phyloP scores from a whole-genome alignment of 352 stramenopile species.

The Phytopythium oedochilum region DNA sequence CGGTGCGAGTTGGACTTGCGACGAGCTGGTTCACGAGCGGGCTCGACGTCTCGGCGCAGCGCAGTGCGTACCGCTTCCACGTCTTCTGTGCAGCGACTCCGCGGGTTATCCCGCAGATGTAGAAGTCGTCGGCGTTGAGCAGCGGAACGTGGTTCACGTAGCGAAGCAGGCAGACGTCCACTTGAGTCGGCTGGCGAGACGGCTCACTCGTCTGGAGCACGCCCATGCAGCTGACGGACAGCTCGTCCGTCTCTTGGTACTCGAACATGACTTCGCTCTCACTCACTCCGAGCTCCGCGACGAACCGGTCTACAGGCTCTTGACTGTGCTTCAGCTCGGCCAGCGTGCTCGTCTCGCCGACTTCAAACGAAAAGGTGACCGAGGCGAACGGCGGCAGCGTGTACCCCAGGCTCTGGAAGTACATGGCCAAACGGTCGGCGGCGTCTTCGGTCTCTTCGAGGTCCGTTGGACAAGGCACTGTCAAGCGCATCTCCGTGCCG shows the following conservation, averaged over 20 bases:
- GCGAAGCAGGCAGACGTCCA: slow-evolving; percentile 63
- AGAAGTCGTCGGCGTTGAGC: slow-evolving; percentile 53
- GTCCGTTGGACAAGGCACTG: slow-evolving; percentile 37
- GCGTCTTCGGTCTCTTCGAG: slow-evolving; percentile 34
- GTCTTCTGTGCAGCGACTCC: slow-evolving; percentile 27
- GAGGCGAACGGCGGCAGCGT: slow-evolving; percentile 40
- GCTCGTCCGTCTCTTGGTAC: slow-evolving; percentile 17
- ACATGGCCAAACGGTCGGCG: slow-evolving; percentile 44
- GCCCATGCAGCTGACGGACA: slow-evolving; percentile 45
- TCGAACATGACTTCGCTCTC: slow-evolving; percentile 44
- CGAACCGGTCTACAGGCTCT: slow-evolving; percentile 60
- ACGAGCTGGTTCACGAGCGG: slow-evolving; percentile 52
- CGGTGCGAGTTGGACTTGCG: slow-evolving; percentile 20
- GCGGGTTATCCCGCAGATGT: slow-evolving; percentile 44
- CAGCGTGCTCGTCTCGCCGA: slow-evolving; percentile 23
- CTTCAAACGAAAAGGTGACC: slow-evolving; percentile 57
- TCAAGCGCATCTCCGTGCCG: slow-evolving; percentile 72
- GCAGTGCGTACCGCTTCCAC: slow-evolving; percentile 62
- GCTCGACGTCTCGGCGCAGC: slow-evolving; percentile 21
- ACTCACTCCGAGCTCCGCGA: slow-evolving; percentile 28
- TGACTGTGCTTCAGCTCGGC: slow-evolving; percentile 31
- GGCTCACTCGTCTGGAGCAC: slow-evolving; percentile 23
- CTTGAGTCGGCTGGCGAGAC: slow-evolving; percentile 10
- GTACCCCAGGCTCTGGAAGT: slow-evolving; percentile 72
- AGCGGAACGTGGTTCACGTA: slow-evolving; percentile 75